These are phyloP conservation scores for Globisporangium takayamanum DNA, from an alignment of 352 stramenopile genomes.

Conservation along the genomic window DNA sequence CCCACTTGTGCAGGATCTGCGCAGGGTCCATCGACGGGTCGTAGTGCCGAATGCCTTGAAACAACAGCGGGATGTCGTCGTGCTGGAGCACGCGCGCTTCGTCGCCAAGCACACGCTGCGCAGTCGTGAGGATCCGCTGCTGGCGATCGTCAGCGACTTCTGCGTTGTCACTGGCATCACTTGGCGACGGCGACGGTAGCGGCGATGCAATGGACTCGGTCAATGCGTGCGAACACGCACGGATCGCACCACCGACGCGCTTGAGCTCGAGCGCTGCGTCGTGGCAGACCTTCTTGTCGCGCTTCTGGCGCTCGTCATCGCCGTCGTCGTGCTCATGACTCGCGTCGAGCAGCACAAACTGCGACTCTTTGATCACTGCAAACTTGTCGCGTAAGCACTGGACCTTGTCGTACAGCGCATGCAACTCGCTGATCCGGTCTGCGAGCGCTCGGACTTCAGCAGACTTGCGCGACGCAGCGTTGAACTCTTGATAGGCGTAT, in stretches of 20 bases:
- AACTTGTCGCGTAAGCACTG: slow-evolving; percentile 8
- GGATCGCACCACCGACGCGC: slow-evolving; percentile 2
- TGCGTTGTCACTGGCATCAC: not conserved
- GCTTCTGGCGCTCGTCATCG: slow-evolving; percentile 8
- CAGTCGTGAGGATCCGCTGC: not conserved
- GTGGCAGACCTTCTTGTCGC: slow-evolving; percentile 12
- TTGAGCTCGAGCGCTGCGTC: slow-evolving; percentile 11
- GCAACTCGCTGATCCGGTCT: slow-evolving; percentile 23
- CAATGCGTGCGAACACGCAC: slow-evolving; percentile 5
- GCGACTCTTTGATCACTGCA: slow-evolving; percentile 10
- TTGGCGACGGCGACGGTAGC: not conserved
- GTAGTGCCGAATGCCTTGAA: slow-evolving; percentile 56
- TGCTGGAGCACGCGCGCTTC: slow-evolving; percentile 13
- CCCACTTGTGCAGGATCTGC: slow-evolving; percentile 58
- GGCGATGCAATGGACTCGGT: not conserved
- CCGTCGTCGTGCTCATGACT: not conserved
- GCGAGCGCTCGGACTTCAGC: slow-evolving; percentile 17
- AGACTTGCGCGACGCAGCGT: slow-evolving; percentile 7
- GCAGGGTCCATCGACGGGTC: slow-evolving; percentile 35
- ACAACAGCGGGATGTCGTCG: slow-evolving; percentile 25
- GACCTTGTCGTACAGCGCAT: slow-evolving; percentile 22
- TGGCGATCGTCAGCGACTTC: not conserved
- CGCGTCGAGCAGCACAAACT: slow-evolving; percentile 9
- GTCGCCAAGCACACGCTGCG: not conserved
- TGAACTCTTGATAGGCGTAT: slow-evolving; percentile 34